Percentiles rank a stretch among this genome's conserved stretches.
phyloP scores from a whole-genome alignment of 2,329 filamentous ascomycete genomes.

The Aspergillus sp. region DNA sequence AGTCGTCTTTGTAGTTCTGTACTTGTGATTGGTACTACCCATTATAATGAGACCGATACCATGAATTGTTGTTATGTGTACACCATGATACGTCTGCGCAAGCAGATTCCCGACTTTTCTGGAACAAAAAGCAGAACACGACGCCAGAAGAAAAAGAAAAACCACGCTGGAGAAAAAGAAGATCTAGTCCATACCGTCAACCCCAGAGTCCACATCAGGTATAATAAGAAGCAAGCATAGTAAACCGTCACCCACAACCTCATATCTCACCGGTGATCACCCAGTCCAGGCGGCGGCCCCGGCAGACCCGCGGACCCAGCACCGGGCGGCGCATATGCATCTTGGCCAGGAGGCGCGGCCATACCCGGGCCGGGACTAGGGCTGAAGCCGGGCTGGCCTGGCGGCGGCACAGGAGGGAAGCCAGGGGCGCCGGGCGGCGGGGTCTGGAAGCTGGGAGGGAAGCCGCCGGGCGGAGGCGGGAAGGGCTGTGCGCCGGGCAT shows the following conservation, averaged over 20 bases:
- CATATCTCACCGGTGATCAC: conserved; percentile 25
- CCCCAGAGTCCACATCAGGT: background rate
- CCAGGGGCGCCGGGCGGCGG: conserved; percentile 27
- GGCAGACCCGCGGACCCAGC: conserved; percentile 16
- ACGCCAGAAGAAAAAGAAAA: background rate
- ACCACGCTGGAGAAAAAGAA: background rate
- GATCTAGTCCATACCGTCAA: background rate
- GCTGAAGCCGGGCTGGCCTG: conserved; percentile 26
- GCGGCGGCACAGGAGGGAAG: conserved; percentile 30
- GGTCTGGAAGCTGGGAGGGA: conserved; percentile 47
- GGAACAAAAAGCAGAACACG: background rate
- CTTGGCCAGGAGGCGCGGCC: conserved; percentile 26
- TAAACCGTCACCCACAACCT: background rate
- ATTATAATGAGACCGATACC: too few relatives aligned
- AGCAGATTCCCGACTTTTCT: background rate
- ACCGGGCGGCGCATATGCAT: conserved; percentile 28
- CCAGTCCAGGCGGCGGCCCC: conserved; percentile 27
- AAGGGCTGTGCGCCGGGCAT: conserved; percentile 41
- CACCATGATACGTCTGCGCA: too few relatives aligned
- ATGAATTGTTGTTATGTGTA: background rate
- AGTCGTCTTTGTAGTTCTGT: background rate
- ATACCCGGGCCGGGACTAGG: conserved; percentile 26
- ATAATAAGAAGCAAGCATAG: background rate
- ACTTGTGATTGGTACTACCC: too few relatives aligned
- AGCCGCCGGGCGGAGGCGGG: conserved; percentile 42